Conservation (phyloP, 2,329 filamentous ascomycete genomes). For the Alternaria infectoria region DNA sequence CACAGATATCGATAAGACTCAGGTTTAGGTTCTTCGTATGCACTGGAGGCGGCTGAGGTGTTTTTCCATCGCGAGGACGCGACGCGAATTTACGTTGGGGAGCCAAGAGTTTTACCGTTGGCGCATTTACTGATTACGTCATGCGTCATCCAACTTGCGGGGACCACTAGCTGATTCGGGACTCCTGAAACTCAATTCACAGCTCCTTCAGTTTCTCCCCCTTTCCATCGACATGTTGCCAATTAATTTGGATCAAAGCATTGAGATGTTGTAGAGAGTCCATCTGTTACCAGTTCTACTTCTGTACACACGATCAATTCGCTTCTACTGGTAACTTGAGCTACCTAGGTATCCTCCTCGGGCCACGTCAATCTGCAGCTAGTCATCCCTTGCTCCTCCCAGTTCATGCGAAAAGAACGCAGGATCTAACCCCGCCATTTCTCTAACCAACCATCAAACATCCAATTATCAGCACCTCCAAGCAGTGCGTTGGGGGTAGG, state of each 20-base stretch:
- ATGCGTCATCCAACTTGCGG: background rate
- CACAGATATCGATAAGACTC: background rate
- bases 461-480: background rate
- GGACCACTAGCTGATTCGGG: background rate
- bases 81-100: background rate
- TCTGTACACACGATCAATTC: background rate
- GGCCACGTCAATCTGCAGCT: background rate
- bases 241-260: background rate
- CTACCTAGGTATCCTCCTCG: background rate
- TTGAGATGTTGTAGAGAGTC: background rate
- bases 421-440: background rate
- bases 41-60: background rate
- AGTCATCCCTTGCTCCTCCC: background rate
- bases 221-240: background rate
- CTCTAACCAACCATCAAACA: background rate
- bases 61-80: background rate
- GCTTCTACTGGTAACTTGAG: background rate
- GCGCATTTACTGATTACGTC: background rate
- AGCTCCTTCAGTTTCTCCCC: background rate
- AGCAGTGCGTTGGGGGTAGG: background rate
- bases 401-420: background rate
- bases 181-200: background rate
- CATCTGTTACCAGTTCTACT: background rate
- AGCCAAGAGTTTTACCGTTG: background rate
- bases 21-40: background rate